These are phyloP conservation scores for Gynostemma pentaphyllum DNA, from an alignment of 306 rosid species.

Conservation along the genomic window DNA sequence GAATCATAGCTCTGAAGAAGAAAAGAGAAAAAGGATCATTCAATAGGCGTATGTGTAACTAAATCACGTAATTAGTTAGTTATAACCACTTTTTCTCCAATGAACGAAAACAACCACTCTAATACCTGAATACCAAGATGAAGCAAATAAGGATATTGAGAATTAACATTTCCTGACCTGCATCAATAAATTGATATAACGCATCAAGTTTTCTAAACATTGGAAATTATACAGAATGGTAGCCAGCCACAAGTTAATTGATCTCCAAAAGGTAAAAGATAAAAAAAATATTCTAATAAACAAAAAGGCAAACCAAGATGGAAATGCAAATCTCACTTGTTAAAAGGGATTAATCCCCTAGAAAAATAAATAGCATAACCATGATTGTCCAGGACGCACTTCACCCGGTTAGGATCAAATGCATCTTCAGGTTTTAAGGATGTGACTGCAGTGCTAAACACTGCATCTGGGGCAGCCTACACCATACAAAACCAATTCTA, in stretches of 20 bases:
- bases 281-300: background rate
- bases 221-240: background rate
- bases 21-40: slow-evolving; percentile 8
- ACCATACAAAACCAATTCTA: slow-evolving; percentile 9
- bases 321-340: slow-evolving; percentile 48
- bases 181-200: slow-evolving; percentile 12
- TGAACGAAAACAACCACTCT: background rate
- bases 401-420: slow-evolving; percentile 77
- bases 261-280: background rate
- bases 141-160: slow-evolving; percentile 42
- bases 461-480: slow-evolving; percentile 97
- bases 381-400: slow-evolving; percentile 62
- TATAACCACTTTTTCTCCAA: background rate
- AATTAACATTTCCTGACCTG: slow-evolving; percentile 82
- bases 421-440: slow-evolving; percentile 83
- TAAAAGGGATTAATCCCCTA: slow-evolving; percentile 83
- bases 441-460: slow-evolving; percentile 94
- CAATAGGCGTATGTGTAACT: background rate
- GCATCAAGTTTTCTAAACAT: background rate
- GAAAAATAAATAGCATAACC: slow-evolving; percentile 95
- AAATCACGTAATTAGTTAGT: background rate
- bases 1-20: slow-evolving; percentile 74
- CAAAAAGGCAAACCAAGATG: background rate
- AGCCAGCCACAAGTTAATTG: slow-evolving; percentile 2
- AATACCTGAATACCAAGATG: slow-evolving; percentile 75